A percentile compares a stretch with the other conserved stretches of the same genome.
Conservation (phyloP, 192 early-diverging fungal species). For the Backusella mclennaniae region DNA sequence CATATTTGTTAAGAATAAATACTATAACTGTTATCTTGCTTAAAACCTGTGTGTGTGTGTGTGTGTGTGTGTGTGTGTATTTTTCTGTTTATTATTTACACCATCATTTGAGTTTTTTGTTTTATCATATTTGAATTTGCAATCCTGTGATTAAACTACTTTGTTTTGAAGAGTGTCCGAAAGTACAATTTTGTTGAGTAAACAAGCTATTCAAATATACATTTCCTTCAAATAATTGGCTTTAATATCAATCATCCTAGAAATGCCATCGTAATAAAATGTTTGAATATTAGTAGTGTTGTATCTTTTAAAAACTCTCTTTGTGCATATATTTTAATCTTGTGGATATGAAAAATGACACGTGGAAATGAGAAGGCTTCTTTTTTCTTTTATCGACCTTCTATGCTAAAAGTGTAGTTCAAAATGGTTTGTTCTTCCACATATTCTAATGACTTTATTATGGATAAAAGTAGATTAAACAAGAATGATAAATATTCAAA, state of each 20-base stretch:
- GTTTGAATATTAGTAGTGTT: too few species aligned
- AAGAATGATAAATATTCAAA: too few species aligned
- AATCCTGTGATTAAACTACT: neutral
- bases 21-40: neutral
- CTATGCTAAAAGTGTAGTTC: neutral
- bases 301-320: neutral
- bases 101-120: neutral
- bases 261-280: too few species aligned
- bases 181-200: neutral
- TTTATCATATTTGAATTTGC: neutral
- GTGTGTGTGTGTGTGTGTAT: neutral
- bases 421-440: neutral
- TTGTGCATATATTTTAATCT: neutral
- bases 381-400: neutral
- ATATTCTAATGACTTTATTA: neutral
- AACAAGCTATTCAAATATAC: neutral
- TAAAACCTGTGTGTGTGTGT: neutral
- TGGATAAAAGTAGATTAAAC: neutral
- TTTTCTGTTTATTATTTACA: neutral
- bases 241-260: neutral
- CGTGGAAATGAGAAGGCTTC: neutral
- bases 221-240: neutral
- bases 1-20: constrained; percentile 1
- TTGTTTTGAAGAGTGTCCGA: neutral
- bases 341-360: neutral